Conservation (phyloP, 768 basidiomycete genomes). For the Amanita pseudoporphyria region DNA sequence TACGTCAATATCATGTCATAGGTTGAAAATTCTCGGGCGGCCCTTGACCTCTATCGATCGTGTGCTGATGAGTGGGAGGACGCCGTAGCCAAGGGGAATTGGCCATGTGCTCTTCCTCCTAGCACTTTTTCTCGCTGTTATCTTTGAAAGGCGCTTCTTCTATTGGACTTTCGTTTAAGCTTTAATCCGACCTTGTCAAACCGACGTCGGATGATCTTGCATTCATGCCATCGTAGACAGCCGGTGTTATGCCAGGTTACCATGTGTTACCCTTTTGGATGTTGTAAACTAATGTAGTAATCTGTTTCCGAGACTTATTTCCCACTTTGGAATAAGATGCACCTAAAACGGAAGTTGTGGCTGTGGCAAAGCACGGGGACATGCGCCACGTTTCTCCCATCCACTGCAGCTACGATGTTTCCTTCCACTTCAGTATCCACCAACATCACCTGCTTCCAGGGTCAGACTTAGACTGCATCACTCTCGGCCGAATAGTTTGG, state of each 20-base stretch:
- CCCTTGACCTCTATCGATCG: conserved; percentile 46
- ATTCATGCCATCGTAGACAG: background rate
- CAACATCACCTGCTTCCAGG: too few species aligned
- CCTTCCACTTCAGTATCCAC: too few species aligned
- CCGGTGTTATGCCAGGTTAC: background rate
- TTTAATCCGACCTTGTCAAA: background rate
- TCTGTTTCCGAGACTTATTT: background rate
- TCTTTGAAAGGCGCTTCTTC: conserved; percentile 24
- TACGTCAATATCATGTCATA: conserved; percentile 20
- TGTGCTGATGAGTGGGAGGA: conserved; percentile 59
- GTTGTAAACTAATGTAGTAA: background rate
- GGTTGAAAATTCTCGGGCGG: conserved; percentile 70
- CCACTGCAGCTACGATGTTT: background rate
- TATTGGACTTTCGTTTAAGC: background rate
- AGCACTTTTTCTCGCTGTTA: conserved; percentile 78
- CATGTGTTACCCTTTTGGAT: background rate
- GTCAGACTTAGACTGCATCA: too few species aligned
- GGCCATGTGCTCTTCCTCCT: conserved; percentile 72
- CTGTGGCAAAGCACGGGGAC: background rate
- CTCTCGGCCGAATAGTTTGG: too few species aligned
- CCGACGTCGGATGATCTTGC: conserved; percentile 1
- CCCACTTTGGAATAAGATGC: conserved; percentile 21
- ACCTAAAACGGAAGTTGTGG: conserved; percentile 21
- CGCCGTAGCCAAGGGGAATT: conserved; percentile 47
- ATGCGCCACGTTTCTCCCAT: background rate